phyloP scores from a whole-genome alignment of 495 filamentous ascomycete species.

The Xylaria curta region DNA sequence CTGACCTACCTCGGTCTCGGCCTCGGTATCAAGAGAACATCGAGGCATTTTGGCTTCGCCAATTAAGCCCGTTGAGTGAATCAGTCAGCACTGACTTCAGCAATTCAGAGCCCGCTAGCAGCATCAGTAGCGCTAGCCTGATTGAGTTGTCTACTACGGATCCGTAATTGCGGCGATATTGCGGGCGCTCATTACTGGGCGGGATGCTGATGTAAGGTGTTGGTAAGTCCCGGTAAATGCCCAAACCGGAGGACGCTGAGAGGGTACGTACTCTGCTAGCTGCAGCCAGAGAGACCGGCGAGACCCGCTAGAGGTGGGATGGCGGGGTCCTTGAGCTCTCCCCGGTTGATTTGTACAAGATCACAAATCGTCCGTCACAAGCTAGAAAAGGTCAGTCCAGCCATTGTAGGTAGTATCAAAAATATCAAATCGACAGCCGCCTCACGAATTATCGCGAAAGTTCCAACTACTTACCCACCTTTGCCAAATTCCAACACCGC shows the following conservation, averaged over 20 bases:
- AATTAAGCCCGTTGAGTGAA: neutral
- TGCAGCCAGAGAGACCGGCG: neutral
- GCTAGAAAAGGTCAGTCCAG: neutral
- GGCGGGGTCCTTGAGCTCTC: slow-evolving; percentile 5
- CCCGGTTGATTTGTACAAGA: slow-evolving; percentile 28
- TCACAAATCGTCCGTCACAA: slow-evolving; percentile 25
- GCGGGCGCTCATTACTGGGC: neutral
- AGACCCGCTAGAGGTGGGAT: slow-evolving; percentile 19
- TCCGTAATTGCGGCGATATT: slow-evolving; percentile 19
- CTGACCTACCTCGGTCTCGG: neutral
- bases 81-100: slow-evolving; percentile 27
- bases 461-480: neutral
- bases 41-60: neutral
- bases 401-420: neutral
- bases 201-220: slow-evolving; percentile 25
- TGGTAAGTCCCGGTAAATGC: slow-evolving; percentile 15
- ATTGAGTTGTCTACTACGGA: neutral
- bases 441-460: neutral
- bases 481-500: neutral
- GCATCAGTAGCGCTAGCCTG: neutral
- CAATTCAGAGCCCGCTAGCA: neutral
- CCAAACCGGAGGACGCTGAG: neutral
- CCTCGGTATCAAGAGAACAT: neutral
- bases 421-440: slow-evolving; percentile 10
- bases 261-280: neutral